Evolutionary conservation across 2,329 filamentous ascomycete genomes (phyloP), one percentile per base, ranked within the genome.

Genomic region (Aspergillus sp.): DNA sequence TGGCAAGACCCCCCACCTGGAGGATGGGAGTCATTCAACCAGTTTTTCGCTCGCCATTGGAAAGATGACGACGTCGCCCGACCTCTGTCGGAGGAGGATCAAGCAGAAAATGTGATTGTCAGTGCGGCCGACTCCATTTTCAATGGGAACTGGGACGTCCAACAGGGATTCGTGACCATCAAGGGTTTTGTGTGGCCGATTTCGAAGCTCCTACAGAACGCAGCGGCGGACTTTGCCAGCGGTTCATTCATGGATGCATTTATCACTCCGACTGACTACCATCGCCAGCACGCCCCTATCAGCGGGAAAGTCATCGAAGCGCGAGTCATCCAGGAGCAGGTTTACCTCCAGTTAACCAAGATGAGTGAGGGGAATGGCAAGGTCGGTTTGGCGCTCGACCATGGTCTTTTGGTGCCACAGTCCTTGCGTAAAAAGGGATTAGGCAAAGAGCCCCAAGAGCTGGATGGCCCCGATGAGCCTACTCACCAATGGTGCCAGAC

Each of bases 211-310:
- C 19, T 19, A 19, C 19, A 19, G 19, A 19, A 19, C 19, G 19
- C 19, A 19, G 19, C 19, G 19, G 19, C 4, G 4, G 41, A 50
- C 1, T 72, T 72, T 46, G 49, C 59, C 3, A 59, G 59, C 30
- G 75, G 75, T 7, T 56, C 62, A 9, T 73, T 60, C 49, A 68
- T 63, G 52, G 70, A 73, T 39, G 56, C 62, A 1, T 72, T 72
- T 51, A 56, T 73, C 10, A 63, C 60, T 29, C 57, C 65, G 0
- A 59, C 51, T 41, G 67, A 73, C 47, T 73, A 73, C 50, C 70
- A 72, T 39, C 65, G 69, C 6, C 63, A 67, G 43, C 69, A 73
- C 40, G 59, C 67, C 0, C 67, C 70, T 2, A 60, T 73, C 8
- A 47, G 52, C 0, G 70, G 70, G 7, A 64, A 36, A 8, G 63